A percentile compares a stretch with the other conserved stretches of the same genome.
phyloP scores from a whole-genome alignment of 2,329 filamentous ascomycete genomes.

The Phaeosphaeria sp. region DNA sequence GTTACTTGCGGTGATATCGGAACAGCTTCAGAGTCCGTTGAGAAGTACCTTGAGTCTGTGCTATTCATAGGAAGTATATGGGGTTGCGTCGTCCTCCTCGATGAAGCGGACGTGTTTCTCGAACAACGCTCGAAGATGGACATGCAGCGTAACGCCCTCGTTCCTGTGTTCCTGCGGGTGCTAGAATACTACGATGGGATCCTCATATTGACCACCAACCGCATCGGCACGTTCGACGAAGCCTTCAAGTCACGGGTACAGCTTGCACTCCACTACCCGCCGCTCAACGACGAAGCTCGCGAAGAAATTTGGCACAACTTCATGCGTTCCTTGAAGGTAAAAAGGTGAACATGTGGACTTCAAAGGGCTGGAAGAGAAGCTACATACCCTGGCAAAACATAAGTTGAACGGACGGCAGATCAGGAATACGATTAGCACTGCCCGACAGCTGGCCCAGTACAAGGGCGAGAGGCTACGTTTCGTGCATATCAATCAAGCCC shows the following conservation, averaged over 20 bases:
- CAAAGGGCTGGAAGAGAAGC: conserved; percentile 4
- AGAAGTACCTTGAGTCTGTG: conserved; percentile 14
- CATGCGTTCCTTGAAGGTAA: conserved; percentile 4
- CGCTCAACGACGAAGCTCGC: conserved; percentile 50
- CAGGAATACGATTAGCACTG: conserved; percentile 13
- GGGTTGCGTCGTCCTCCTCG: conserved; percentile 56
- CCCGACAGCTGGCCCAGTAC: conserved; percentile 15
- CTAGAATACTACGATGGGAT: conserved; percentile 55
- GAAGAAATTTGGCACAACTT: conserved; percentile 19
- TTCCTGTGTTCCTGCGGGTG: conserved; percentile 40
- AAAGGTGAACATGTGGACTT: conserved; percentile 2
- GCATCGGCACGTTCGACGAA: conserved; percentile 48
- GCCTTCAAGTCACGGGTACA: conserved; percentile 44
- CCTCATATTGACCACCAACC: conserved; percentile 55
- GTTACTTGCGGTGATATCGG: conserved; percentile 16
- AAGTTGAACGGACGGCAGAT: conserved; percentile 13
- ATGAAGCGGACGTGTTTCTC: conserved; percentile 60
- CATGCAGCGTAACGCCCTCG: conserved; percentile 29
- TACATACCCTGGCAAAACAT: conserved; percentile 3
- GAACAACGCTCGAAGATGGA: conserved; percentile 50
- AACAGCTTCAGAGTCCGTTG: conserved; percentile 16
- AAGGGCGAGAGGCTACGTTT: conserved; percentile 5
- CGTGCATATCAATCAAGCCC: neutral
- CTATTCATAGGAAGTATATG: neutral
- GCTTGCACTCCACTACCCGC: conserved; percentile 8